Conservation (phyloP, 2,329 filamentous ascomycete genomes). For the Alternaria viburni region DNA sequence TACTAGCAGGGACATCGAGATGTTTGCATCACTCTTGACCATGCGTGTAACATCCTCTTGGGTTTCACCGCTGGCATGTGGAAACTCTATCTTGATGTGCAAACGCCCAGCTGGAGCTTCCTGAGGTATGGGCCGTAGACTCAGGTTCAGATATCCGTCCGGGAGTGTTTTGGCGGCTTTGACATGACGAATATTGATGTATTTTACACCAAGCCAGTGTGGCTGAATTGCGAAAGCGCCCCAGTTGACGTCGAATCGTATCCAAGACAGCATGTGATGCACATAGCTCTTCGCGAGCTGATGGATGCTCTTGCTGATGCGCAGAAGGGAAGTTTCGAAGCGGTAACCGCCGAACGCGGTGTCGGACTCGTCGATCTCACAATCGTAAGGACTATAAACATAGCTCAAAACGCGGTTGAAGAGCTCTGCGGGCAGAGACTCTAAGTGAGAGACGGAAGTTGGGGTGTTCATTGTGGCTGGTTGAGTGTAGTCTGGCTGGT, state of each 20-base stretch:
- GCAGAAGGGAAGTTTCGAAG: not conserved
- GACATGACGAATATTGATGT: not conserved
- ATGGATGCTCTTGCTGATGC: not conserved
- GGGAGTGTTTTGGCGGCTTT: not conserved
- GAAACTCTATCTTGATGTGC: not conserved
- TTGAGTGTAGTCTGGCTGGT: not conserved
- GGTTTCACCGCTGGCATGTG: not conserved
- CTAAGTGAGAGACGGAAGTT: not conserved
- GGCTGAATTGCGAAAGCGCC: not conserved
- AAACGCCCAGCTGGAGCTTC: not conserved
- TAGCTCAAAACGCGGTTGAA: not conserved
- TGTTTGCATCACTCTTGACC: not conserved
- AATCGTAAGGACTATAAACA: not conserved
- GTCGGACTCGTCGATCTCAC: not conserved
- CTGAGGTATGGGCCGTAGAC: not conserved
- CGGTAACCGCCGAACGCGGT: not conserved
- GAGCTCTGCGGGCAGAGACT: not conserved
- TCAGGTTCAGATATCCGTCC: not conserved
- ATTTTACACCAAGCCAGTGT: not conserved
- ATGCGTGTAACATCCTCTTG: not conserved
- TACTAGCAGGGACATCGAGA: not conserved
- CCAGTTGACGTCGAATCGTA: not conserved
- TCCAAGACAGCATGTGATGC: not conserved
- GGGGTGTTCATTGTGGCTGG: not conserved
- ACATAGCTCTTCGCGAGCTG: not conserved